Conservation (phyloP, 306 rosid species). For the Lathyrus sativus region DNA sequence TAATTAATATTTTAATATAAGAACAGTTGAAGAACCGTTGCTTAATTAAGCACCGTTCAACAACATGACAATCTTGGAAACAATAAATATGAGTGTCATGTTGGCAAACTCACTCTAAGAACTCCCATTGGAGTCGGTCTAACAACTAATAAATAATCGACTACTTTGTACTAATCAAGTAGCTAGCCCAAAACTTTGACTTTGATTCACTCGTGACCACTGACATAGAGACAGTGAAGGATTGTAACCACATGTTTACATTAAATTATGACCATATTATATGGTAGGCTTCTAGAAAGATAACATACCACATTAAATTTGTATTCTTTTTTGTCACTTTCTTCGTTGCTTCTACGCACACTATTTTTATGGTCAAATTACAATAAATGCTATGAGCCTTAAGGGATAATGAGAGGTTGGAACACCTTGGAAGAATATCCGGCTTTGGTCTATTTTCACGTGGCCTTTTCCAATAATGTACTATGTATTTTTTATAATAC, state of each 20-base stretch:
- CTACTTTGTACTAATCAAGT: neutral
- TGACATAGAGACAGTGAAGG: slow-evolving; percentile 8
- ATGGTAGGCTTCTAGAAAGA: slow-evolving; percentile 19
- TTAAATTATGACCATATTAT: neutral
- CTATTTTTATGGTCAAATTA: slow-evolving; percentile 21
- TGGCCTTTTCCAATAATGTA: neutral
- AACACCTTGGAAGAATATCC: slow-evolving; percentile 1
- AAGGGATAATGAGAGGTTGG: neutral
- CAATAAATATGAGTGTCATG: too few species aligned
- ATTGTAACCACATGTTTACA: neutral
- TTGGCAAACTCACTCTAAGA: too few species aligned
- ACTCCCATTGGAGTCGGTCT: too few species aligned
- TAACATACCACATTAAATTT: neutral
- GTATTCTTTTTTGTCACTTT: neutral
- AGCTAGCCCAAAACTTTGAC: slow-evolving; percentile 32
- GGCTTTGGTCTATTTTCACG: neutral
- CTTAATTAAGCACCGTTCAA: too few species aligned
- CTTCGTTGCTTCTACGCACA: neutral
- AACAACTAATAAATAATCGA: too few species aligned
- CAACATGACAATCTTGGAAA: too few species aligned
- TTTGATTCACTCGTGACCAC: slow-evolving; percentile 25
- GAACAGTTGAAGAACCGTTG: too few species aligned
- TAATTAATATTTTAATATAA: too few species aligned
- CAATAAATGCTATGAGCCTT: neutral
- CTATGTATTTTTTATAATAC: neutral